Evolutionary conservation across 2,329 filamentous ascomycete genomes (phyloP), one percentile per base, ranked within the genome.

Genomic region (Cryphonectria nitschkei): DNA sequence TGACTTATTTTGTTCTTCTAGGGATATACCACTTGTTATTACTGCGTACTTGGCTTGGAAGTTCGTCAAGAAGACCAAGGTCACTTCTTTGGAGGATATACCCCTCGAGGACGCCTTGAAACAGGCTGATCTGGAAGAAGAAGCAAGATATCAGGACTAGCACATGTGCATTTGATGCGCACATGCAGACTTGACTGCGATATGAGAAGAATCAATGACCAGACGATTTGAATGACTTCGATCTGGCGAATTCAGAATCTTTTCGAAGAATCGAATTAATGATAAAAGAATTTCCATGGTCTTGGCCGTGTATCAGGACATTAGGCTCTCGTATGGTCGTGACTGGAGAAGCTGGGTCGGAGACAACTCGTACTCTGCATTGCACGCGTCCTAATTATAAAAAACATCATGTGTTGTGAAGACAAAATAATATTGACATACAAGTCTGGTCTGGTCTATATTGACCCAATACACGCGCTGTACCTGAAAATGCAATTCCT

Each of bases 1-100:
- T 26, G 54, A 58, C 54, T 32, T 1, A 58, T 26, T 14, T 50
- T 6, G 8, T 8, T 32, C 22, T 32, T 43, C 22, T 66, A 89
- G 88, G 68, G 87, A 90, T 70, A 89, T 90, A 43, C 87, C 88
- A 0, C 83, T 91, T 11, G 87, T 91, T 0, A 74, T 87, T 0
- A 77, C 76, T 11, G 85, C 87, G 11, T 93, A 87, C 75, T 73
- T 85, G 16, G 84, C 88, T 62, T 93, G 90, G 88, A 93, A 93
- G 78, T 78, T 90, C 50, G 81, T 86, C 76, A 92, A 91, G 77
- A 86, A 87, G 74, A 91, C 90, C 0, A 86, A 86, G 69, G 76
- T 88, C 13, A 80, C 87, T 9, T 77, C 84, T 0, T 78, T 90
- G 5, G 79, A 82, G 14, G 81, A 84, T 5, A 85, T 90, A 52